phyloP scores from a whole-genome alignment of 179 eudicot species.

The Beta corolliflora region DNA sequence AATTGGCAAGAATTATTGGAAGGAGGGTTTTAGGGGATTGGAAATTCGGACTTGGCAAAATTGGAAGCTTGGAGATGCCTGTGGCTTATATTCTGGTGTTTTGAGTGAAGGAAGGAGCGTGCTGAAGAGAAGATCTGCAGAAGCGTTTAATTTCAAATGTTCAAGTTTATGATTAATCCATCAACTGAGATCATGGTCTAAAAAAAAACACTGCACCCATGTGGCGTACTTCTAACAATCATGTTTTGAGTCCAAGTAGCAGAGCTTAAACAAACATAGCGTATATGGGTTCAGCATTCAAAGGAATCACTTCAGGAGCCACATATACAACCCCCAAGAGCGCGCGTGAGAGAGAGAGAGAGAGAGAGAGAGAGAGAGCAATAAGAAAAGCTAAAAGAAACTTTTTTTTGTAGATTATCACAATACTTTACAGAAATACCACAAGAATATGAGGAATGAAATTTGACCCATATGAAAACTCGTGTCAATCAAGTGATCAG shows the following conservation, averaged over 20 bases:
- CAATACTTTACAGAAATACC: not conserved
- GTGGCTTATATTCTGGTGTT: not conserved
- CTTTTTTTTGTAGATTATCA: not conserved
- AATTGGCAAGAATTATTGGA: not conserved
- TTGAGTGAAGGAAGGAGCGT: not conserved
- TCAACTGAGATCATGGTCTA: not conserved
- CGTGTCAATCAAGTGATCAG: not conserved
- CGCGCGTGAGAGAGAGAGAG: not conserved
- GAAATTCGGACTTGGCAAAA: not conserved
- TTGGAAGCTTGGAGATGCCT: not conserved
- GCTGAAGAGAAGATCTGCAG: not conserved
- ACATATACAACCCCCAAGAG: not conserved
- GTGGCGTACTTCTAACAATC: too few relatives aligned
- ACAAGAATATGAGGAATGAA: not conserved
- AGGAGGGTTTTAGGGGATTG: not conserved
- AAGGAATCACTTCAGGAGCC: not conserved
- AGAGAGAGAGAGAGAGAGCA: too few relatives aligned
- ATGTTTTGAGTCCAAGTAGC: too few relatives aligned
- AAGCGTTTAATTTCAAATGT: not conserved
- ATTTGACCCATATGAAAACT: not conserved
- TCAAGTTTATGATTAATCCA: not conserved
- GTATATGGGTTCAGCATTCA: too few relatives aligned
- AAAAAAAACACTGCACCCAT: too few relatives aligned
- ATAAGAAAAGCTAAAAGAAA: too few relatives aligned
- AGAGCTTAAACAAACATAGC: too few relatives aligned